These are phyloP conservation scores for Ceratobasidium sp. DNA, from an alignment of 1,284 basidiomycete species.

Conservation along the genomic window DNA sequence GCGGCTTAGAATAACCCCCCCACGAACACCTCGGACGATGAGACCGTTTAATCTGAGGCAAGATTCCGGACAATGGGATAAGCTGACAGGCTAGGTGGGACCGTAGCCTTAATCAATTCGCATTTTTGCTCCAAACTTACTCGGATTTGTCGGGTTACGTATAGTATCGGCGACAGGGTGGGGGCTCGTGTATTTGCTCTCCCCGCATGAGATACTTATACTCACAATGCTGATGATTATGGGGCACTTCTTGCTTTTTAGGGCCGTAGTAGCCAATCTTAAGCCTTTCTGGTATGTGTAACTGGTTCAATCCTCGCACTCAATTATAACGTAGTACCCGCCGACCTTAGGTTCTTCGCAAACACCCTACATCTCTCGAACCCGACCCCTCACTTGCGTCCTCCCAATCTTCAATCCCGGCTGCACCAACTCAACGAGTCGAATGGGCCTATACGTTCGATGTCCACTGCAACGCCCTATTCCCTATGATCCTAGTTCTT, in stretches of 20 bases:
- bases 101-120: conserved; percentile 53
- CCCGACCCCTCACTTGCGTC: conserved; percentile 71
- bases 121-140: conserved; percentile 52
- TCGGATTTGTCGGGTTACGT: too few species aligned
- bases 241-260: conserved; percentile 85
- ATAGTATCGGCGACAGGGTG: conserved; percentile 82
- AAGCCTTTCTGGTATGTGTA: conserved; percentile 69
- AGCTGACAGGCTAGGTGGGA: conserved; percentile 57
- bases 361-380: conserved; percentile 74
- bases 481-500: conserved; percentile 88
- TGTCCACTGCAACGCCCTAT: conserved; percentile 96
- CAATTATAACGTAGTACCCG: not conserved
- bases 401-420: conserved; percentile 53
- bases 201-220: conserved; percentile 65
- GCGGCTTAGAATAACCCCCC: not conserved
- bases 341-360: conserved; percentile 75
- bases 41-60: conserved; percentile 15
- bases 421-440: conserved; percentile 76
- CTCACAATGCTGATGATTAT: conserved; percentile 84
- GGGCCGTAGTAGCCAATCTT: conserved; percentile 74
- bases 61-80: not conserved
- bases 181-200: conserved; percentile 81
- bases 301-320: not conserved
- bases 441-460: conserved; percentile 96
- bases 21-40: not conserved